Evolutionary conservation across 768 basidiomycete genomes (phyloP), one percentile per base, ranked within the genome.

Genomic region (Mycena epipterygia): DNA sequence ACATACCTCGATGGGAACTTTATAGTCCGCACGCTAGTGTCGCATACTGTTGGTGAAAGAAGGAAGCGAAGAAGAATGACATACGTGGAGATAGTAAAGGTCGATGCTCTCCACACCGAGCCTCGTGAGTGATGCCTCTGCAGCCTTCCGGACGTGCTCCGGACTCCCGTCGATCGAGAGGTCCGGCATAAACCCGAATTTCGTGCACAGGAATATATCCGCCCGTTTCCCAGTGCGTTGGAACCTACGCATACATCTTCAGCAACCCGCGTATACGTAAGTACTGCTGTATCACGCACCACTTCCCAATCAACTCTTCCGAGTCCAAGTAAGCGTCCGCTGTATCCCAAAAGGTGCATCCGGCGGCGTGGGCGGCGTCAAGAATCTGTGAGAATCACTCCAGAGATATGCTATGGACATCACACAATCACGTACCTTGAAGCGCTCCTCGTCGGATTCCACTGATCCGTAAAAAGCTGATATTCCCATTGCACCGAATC

Each of bases 401-500:
- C 5, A 23, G 8, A 41, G 56, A 2, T 57, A 13, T 25, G 17
- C n/a, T 6, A 23, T n/a, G 14, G 14, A 7, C 35, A 14, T 6
- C 14, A 14, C 6, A 37, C 8, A 30, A 8, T 9, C 13, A 33
- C 74, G 12, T 51, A 86, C 86, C 79, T 84, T 85, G 64, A 89
- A 78, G 1, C 88, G 82, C 59, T 88, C 86, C 70, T 89, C 87
- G 64, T 89, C 87, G 8, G 84, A 68, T 25, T 76, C 79, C 0
- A 76, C 75, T 0, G 68, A 66, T 27, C 88, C 88, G 56, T 88
- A 88, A 61, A 60, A 81, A 0, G 76, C 79, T 16, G 84, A 80
- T 32, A 88, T 76, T 5, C 87, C 87, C 88, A 89, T 89, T 21
- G 82, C 80, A 25, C 89, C 88, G 69, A 85, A 87, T 12, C 88